Evolutionary conservation across 1,284 basidiomycete genomes (phyloP).

Genomic region (Termitomyces sp.): DNA sequence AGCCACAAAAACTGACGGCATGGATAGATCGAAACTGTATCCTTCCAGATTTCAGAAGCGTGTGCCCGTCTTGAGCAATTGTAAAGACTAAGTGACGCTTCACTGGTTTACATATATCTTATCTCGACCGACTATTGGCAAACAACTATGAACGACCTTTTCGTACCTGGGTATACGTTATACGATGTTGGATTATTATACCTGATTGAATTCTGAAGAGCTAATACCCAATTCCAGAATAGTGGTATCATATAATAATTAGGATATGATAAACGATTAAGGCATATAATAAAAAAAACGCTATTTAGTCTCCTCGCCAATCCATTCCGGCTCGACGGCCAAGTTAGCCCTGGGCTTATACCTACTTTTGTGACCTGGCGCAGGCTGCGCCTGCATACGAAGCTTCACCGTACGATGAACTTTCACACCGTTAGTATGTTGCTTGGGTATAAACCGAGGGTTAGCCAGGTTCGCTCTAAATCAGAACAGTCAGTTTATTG

Average conservation of each 20-base stretch:
- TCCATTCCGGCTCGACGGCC: slow-evolving; percentile 33
- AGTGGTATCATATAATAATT: too few species aligned
- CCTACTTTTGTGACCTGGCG: slow-evolving; percentile 27
- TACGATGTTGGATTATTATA: too few species aligned
- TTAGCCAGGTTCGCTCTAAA: slow-evolving; percentile 37
- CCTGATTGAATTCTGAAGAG: too few species aligned
- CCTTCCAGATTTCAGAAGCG: slow-evolving; percentile 22
- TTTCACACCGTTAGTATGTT: slow-evolving; percentile 32
- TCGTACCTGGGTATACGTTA: too few species aligned
- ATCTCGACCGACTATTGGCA: too few species aligned
- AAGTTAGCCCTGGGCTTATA: slow-evolving; percentile 42
- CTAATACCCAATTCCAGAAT: too few species aligned
- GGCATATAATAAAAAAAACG: too few species aligned
- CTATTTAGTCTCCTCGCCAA: slow-evolving; percentile 16
- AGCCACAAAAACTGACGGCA: not conserved
- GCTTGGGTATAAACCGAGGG: slow-evolving; percentile 39
- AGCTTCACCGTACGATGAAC: slow-evolving; percentile 46
- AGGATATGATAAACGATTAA: too few species aligned
- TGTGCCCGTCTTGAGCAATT: slow-evolving; percentile 24
- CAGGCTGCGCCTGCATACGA: slow-evolving; percentile 35
- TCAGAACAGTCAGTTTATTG: not conserved
- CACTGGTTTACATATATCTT: too few species aligned
- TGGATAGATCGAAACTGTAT: slow-evolving; percentile 20
- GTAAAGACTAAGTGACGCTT: not conserved
- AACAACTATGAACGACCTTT: too few species aligned